A percentile compares a stretch with the other conserved stretches of the same genome.
Evolutionary conservation across 495 filamentous ascomycete genomes (phyloP).

Genomic region (Penicillium samsonianum): DNA sequence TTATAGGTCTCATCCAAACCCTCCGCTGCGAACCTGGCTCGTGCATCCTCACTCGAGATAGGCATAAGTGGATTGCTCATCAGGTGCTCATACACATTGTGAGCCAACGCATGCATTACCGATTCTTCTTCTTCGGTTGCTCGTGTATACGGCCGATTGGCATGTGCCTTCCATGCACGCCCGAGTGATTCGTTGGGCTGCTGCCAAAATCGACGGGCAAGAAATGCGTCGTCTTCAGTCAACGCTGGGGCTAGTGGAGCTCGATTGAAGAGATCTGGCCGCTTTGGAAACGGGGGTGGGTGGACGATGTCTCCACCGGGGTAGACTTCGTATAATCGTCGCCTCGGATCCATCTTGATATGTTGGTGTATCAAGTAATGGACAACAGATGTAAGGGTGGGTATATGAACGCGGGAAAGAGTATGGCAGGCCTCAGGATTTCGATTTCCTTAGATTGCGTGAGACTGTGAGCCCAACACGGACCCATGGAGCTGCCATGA

Average conservation of each 20-base stretch:
- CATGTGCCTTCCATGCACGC: conserved; percentile 8
- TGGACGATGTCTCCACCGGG: conserved; percentile 3
- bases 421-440: neutral
- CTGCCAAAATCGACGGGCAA: conserved; percentile 31
- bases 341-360: neutral
- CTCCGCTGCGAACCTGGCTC: neutral
- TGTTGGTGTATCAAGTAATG: neutral
- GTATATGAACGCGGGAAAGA: neutral
- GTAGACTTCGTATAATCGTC: conserved; percentile 1
- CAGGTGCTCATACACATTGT: conserved; percentile 32
- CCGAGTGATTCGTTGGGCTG: conserved; percentile 23
- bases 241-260: conserved; percentile 22
- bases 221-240: conserved; percentile 18
- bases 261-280: conserved; percentile 26
- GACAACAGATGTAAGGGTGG: neutral
- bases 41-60: conserved; percentile 7
- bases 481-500: neutral
- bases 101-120: conserved; percentile 15
- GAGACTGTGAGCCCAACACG: neutral
- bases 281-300: conserved; percentile 21
- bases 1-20: neutral
- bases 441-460: neutral
- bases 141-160: conserved; percentile 10
- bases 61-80: conserved; percentile 21
- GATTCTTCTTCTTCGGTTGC: conserved; percentile 1